Evolutionary conservation across 371 early-diverging fungal genomes (phyloP).

Genomic region (Blastocladiella emersonii): DNA sequence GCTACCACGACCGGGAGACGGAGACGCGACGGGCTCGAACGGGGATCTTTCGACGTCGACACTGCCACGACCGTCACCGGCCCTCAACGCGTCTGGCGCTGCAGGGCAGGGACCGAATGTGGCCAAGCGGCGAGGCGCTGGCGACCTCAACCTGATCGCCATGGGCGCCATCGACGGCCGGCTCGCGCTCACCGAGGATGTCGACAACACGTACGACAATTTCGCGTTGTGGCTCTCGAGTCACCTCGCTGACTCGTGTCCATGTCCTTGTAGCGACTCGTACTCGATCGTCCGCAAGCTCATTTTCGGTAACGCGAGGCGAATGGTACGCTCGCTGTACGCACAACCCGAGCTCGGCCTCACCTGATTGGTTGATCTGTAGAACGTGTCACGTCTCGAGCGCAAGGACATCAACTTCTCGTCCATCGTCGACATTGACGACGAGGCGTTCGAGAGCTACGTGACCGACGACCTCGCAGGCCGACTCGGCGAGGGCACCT

Average conservation of each 20-base stretch:
- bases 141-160: background rate
- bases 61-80: too few relatives aligned
- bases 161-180: background rate
- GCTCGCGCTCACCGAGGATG: background rate
- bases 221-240: background rate
- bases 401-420: slow-evolving; percentile 18
- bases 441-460: slow-evolving; percentile 18
- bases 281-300: background rate
- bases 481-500: slow-evolving; percentile 20
- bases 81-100: too few relatives aligned
- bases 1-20: too few relatives aligned
- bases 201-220: background rate
- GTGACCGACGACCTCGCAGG: slow-evolving; percentile 23
- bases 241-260: background rate
- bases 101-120: too few relatives aligned
- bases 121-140: background rate
- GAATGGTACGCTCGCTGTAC: background rate
- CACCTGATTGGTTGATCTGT: too few relatives aligned
- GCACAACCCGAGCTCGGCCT: too few relatives aligned
- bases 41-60: background rate
- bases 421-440: slow-evolving; percentile 25
- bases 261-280: background rate
- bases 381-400: slow-evolving; percentile 1
- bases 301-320: slow-evolving; percentile 5
- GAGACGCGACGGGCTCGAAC: too few relatives aligned